Percentiles rank a stretch among this genome's conserved stretches.
These are phyloP conservation scores for Glycine latifolia DNA, from an alignment of 306 rosid genomes.

Conservation along the genomic window DNA sequence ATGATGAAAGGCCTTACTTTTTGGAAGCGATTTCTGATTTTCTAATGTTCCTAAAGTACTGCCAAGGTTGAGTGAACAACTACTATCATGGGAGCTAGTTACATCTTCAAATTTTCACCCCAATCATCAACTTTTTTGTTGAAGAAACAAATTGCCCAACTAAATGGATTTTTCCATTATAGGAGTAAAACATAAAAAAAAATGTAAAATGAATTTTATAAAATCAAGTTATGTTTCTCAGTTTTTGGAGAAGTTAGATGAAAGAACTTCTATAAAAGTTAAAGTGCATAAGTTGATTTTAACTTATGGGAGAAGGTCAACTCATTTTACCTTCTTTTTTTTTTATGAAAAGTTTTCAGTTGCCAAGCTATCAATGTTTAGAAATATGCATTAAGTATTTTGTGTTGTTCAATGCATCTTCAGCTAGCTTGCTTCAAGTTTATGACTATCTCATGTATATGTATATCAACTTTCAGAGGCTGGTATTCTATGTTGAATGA, in stretches of 20 bases:
- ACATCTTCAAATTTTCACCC: neutral
- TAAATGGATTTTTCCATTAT: neutral
- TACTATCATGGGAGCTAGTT: too few relatives aligned
- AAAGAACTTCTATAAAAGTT: neutral
- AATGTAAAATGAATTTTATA: neutral
- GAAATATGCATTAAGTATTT: neutral
- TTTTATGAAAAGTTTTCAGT: neutral
- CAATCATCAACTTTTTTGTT: neutral
- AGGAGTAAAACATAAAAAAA: neutral
- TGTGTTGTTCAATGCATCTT: conserved; percentile 11
- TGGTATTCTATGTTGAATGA: neutral
- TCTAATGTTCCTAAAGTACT: too few relatives aligned
- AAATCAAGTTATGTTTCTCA: neutral
- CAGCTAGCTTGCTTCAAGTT: neutral
- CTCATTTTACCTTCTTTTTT: neutral
- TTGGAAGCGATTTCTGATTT: too few relatives aligned
- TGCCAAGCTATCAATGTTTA: neutral
- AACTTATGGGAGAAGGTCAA: neutral
- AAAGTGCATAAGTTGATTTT: neutral
- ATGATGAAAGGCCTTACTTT: too few relatives aligned
- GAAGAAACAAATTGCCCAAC: too few relatives aligned
- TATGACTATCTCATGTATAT: neutral
- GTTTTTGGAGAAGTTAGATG: neutral
- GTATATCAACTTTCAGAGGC: neutral
- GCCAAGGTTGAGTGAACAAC: too few relatives aligned